phyloP scores from a whole-genome alignment of 306 rosid genomes.

The Pyrus bretschneideri region DNA sequence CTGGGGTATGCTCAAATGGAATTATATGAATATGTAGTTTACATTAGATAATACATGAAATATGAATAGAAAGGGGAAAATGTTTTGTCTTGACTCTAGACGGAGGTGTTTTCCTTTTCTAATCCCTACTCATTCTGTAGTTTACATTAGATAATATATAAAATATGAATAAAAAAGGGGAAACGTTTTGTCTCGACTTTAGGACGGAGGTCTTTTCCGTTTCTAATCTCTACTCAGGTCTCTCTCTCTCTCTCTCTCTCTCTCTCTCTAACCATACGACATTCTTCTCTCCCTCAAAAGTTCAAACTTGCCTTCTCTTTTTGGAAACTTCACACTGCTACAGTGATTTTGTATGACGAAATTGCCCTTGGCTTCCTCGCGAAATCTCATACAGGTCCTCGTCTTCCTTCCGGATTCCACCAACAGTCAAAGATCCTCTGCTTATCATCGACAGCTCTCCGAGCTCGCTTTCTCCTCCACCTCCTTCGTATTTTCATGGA shows the following conservation, averaged over 20 bases:
- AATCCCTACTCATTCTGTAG: neutral
- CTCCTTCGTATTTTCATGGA: slow-evolving; percentile 17
- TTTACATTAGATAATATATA: too few species aligned
- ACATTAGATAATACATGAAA: too few species aligned
- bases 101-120: neutral
- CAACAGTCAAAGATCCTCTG: slow-evolving; percentile 37
- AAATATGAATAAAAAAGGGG: too few species aligned
- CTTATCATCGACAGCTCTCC: slow-evolving; percentile 14
- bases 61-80: too few species aligned
- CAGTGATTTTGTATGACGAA: slow-evolving; percentile 7
- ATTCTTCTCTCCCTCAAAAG: neutral
- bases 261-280: neutral
- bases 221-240: neutral
- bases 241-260: too few species aligned
- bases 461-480: neutral
- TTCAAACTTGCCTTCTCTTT: neutral
- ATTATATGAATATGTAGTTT: too few species aligned
- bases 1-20: too few species aligned
- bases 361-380: slow-evolving; percentile 15
- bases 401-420: slow-evolving; percentile 20
- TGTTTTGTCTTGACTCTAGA: neutral
- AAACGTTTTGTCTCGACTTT: neutral
- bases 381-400: slow-evolving; percentile 9
- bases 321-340: neutral
- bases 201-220: neutral